Percentiles rank a stretch among this genome's conserved stretches.
Evolutionary conservation across 139 green algal species (phyloP).

Genomic region (Pycnococcus provasolii): DNA sequence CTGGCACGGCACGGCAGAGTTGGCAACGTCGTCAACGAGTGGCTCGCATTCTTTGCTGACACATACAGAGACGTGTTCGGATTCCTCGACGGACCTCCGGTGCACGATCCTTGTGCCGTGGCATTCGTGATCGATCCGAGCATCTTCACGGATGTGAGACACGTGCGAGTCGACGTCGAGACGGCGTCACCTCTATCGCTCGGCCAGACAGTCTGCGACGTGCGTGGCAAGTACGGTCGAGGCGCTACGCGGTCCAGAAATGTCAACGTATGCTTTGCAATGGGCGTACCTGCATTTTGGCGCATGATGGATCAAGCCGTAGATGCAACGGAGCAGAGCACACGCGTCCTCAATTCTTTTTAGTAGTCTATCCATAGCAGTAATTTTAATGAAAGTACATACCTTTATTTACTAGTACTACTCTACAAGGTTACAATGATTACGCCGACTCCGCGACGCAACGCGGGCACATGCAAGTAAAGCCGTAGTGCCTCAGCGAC

Average conservation of each 20-base stretch:
- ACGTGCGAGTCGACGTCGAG: slow-evolving; percentile 64
- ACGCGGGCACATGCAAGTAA: too few species aligned
- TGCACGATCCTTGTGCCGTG: slow-evolving; percentile 89
- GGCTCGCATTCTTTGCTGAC: slow-evolving; percentile 47
- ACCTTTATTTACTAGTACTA: too few species aligned
- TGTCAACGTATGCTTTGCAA: not conserved
- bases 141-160: slow-evolving; percentile 49
- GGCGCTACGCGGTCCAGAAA: not conserved
- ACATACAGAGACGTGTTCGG: slow-evolving; percentile 69
- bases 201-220: slow-evolving; percentile 77
- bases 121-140: slow-evolving; percentile 59
- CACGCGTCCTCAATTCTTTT: too few species aligned
- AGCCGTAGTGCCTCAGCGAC: too few species aligned
- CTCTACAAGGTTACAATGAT: too few species aligned
- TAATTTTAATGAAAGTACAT: too few species aligned
- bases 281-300: not conserved
- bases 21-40: slow-evolving; percentile 17
- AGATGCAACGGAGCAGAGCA: too few species aligned
- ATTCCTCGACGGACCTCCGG: slow-evolving; percentile 64
- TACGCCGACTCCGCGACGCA: too few species aligned
- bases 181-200: slow-evolving; percentile 40
- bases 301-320: too few species aligned
- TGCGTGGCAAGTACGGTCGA: slow-evolving; percentile 33
- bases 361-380: too few species aligned
- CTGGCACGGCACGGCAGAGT: slow-evolving; percentile 31